Conservation (phyloP, 768 basidiomycete genomes). For the Galerina sulciceps region DNA sequence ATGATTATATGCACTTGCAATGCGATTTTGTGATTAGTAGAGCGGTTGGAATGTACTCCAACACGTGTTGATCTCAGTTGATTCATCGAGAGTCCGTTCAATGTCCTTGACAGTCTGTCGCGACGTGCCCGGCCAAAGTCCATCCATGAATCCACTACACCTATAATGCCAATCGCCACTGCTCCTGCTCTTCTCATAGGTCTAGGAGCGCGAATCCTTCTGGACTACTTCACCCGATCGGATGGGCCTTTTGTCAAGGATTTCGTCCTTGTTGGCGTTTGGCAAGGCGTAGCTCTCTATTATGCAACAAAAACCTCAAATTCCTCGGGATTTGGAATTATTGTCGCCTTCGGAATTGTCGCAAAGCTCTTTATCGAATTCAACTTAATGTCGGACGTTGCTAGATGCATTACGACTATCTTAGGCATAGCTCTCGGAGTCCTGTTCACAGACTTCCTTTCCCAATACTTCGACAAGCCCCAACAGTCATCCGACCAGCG, state of each 20-base stretch:
- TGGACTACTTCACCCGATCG: constrained; percentile 59
- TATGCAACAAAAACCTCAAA: constrained; percentile 61
- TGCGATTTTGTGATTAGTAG: background rate
- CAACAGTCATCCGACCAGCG: constrained; percentile 35
- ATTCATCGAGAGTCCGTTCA: constrained; percentile 1
- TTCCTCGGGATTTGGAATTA: constrained; percentile 54
- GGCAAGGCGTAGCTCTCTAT: constrained; percentile 78
- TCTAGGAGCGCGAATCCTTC: constrained; percentile 71
- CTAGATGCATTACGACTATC: constrained; percentile 60
- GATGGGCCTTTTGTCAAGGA: constrained; percentile 56
- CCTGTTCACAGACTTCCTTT: constrained; percentile 71
- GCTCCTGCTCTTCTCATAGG: constrained; percentile 75
- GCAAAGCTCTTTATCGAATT: constrained; percentile 72
- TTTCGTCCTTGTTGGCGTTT: constrained; percentile 68
- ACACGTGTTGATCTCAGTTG: constrained; percentile 24
- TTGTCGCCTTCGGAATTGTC: constrained; percentile 59
- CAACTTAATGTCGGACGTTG: constrained; percentile 53
- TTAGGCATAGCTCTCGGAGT: constrained; percentile 73
- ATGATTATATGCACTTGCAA: background rate
- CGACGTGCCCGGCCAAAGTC: background rate
- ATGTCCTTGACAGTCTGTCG: background rate
- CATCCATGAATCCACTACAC: constrained; percentile 15
- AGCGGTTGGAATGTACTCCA: background rate
- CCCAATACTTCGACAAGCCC: constrained; percentile 63
- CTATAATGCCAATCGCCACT: constrained; percentile 46